Base-by-base conservation (phyloP, 768 basidiomycete species). In the Collybia mongolica region DNA sequence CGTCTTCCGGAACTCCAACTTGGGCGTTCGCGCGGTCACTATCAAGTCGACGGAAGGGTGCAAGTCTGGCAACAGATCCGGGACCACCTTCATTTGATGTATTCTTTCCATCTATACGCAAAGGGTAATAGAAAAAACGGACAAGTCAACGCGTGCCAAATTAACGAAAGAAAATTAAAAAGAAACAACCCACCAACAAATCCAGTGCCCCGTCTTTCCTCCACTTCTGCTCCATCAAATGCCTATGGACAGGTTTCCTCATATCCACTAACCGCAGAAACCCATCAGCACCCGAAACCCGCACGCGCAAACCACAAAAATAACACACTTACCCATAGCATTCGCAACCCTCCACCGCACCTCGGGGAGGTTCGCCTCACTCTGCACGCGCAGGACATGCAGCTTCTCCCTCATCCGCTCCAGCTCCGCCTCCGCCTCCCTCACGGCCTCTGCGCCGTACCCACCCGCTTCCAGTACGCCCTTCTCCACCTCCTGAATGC, bases 61-160 rank as follows among this genome's bases (percentile, higher is more conserved):
- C 6, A 96, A 62, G 32, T 72, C 72, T 0, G 90, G 82, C 15
- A 98, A 65, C 9, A 95, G 71, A 61, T 99, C 96, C 0, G 96
- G 95, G 2, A 97, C 75, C 50, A 98, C 85, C 44, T 85, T 71
- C 92, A 97, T 93, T 70, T 94, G 90, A 58, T 92, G 77, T 39
- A 98, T 62, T 62, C 95, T 88, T 63, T 97, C 90, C 93, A 97
- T 97, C 88, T 94, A 6, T 24, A 24, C 9, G 17, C 11, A 8
- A 20, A 44, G 18, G 6, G 24, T 40, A n/a, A n/a, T 18, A 39
- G 28, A 24, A 8, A 39, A 19, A 48, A 7, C 20, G 11, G 8
- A 7, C 24, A 28, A 6, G 32, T 32, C 32, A 32, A 32, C 11
- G 32, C 22, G 15, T 42, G 3, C 24, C 17, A 24, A 12, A 6